These are phyloP conservation scores for Paxillus involutus DNA, from an alignment of 768 basidiomycete genomes.

Conservation along the genomic window DNA sequence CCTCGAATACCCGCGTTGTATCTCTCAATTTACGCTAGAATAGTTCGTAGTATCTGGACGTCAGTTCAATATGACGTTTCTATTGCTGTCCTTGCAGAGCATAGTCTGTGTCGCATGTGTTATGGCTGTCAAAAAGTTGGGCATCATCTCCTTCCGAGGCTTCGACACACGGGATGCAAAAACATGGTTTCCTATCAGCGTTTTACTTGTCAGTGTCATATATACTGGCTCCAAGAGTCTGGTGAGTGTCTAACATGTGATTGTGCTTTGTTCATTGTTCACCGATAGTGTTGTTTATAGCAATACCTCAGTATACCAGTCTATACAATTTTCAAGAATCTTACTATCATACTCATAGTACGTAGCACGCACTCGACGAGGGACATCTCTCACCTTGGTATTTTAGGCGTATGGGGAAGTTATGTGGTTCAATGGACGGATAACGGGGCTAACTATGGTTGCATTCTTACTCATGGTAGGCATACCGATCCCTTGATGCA, in stretches of 20 bases:
- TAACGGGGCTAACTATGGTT: constrained; percentile 83
- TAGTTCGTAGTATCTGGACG: constrained; percentile 94
- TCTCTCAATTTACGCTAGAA: constrained; percentile 1
- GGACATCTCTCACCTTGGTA: constrained; percentile 1
- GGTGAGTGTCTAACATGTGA: constrained; percentile 49
- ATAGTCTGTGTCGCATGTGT: constrained; percentile 85
- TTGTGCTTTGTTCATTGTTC: background rate
- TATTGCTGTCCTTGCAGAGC: constrained; percentile 89
- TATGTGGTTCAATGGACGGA: constrained; percentile 90
- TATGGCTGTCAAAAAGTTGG: constrained; percentile 62
- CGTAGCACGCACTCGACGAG: constrained; percentile 25
- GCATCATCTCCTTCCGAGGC: constrained; percentile 81
- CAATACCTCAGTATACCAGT: constrained; percentile 97
- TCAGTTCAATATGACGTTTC: constrained; percentile 95
- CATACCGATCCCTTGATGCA: background rate
- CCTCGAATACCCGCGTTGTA: background rate
- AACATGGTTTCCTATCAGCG: constrained; percentile 93
- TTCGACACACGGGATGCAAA: constrained; percentile 85
- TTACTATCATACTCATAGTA: constrained; percentile 98
- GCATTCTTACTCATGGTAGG: constrained; percentile 92
- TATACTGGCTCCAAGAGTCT: constrained; percentile 98
- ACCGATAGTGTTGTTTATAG: constrained; percentile 38
- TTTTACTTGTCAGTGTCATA: constrained; percentile 89
- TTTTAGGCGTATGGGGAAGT: constrained; percentile 94
- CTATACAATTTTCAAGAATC: constrained; percentile 99